phyloP scores from a whole-genome alignment of 1,139 yeast genomes.

The Sugiyamaella japonica region DNA sequence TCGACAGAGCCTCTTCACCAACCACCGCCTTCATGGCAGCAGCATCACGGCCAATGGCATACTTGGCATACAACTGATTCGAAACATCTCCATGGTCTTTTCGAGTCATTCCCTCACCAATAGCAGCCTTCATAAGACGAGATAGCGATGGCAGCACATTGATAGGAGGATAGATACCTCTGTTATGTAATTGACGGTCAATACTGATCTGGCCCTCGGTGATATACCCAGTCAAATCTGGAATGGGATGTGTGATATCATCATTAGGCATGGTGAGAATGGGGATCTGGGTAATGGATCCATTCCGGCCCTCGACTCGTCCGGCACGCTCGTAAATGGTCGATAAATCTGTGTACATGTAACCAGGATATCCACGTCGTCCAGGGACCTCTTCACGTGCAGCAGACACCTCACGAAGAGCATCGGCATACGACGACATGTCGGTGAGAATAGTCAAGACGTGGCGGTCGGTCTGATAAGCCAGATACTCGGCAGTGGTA shows the following conservation, averaged over 20 bases:
- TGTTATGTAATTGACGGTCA: conserved; percentile 93
- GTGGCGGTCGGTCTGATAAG: conserved; percentile 98
- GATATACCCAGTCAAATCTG: conserved; percentile 98
- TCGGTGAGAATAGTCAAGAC: conserved; percentile 96
- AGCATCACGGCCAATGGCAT: conserved; percentile 99
- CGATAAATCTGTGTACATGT: conserved; percentile 99
- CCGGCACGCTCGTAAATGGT: conserved; percentile 99
- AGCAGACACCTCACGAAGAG: conserved; percentile 98
- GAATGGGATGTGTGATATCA: conserved; percentile 99
- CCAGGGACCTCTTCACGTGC: conserved; percentile 99
- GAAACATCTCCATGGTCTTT: conserved; percentile 99
- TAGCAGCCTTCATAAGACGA: conserved; percentile 98
- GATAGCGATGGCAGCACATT: conserved; percentile 96
- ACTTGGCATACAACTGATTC: conserved; percentile 96
- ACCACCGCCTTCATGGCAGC: conserved; percentile 99
- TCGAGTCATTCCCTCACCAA: conserved; percentile 99
- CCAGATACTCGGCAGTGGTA: conserved; percentile 97
- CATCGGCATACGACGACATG: conserved; percentile 99
- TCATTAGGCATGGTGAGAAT: conserved; percentile 99
- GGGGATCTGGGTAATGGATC: conserved; percentile 98
- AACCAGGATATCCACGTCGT: conserved; percentile 99
- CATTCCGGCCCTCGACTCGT: conserved; percentile 99
- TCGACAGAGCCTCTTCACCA: conserved; percentile 98
- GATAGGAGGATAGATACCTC: conserved; percentile 98
- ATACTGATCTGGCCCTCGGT: conserved; percentile 98